Base-by-base conservation (phyloP, 306 rosid genomes). In the Hippophae rhamnoides region DNA sequence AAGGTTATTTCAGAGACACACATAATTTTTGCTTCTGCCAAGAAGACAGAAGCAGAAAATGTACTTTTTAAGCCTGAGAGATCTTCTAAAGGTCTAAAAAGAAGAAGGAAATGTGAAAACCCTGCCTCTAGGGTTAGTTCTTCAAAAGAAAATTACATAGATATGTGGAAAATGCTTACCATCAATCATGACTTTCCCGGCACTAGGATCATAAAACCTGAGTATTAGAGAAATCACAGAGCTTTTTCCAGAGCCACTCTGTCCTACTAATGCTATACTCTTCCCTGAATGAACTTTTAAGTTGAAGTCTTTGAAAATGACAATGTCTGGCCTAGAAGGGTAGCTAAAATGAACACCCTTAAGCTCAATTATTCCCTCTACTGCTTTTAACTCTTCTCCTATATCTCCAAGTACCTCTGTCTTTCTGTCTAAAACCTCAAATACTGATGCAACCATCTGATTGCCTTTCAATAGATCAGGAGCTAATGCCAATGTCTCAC, bases 231-330 rank as follows among this genome's bases (percentile, higher is more conserved):
- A 80, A 59, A 87, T 72, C 65, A 92, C 86, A 40, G 98, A 92
- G 89, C 98, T 92, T 83, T 92, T 92, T 12, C 98, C 98, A 13
- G 98, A 87, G 38, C 98, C 98, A 64, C 98, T 92, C 77, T 87
- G 98, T 31, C 98, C 96, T 46, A 85, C 96, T 38, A 92, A 68
- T 27, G 98, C 98, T 68, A 87, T 62, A 72, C 89, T 83, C 65
- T 78, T 84, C 18, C 96, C 95, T 25, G 88, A 68, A 46, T 79
- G 83, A 58, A 92, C 89, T 75, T 63, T 78, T 7, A 92, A 77
- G 63, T 75, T 87, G 75, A 92, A 92, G 72, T 87, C 96, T 79
- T 71, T 81, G 73, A 87, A 92, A 69, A 92, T 86, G 62, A 78
- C 62, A 9, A 79, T 87, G 46, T 92, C 88, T 26, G 98, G 96